Evolutionary conservation across 371 early-diverging fungal species (phyloP).

Genomic region (Neoconidiobolus thromboides): DNA sequence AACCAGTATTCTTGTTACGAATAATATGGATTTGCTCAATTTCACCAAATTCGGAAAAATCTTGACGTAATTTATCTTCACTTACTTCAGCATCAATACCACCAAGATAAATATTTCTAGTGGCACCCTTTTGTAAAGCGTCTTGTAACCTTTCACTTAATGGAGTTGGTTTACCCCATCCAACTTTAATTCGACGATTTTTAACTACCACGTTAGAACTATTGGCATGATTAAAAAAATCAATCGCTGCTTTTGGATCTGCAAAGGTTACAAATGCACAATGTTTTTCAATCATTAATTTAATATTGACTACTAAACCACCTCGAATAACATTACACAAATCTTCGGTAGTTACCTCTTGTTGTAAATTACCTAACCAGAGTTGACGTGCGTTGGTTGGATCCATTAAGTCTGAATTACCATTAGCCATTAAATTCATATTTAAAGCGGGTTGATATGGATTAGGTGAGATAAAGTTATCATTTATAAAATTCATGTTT

Average conservation of each 20-base stretch:
- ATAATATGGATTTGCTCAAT: slow-evolving; percentile 58
- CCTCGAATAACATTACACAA: slow-evolving; percentile 72
- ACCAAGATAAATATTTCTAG: slow-evolving; percentile 68
- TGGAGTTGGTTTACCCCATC: slow-evolving; percentile 52
- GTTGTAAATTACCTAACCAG: slow-evolving; percentile 54
- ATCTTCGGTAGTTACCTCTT: slow-evolving; percentile 52
- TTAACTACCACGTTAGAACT: slow-evolving; percentile 39
- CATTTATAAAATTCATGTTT: too few relatives aligned
- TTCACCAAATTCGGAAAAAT: slow-evolving; percentile 54
- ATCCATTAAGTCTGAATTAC: too few relatives aligned
- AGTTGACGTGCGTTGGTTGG: slow-evolving; percentile 36
- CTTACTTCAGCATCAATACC: slow-evolving; percentile 31
- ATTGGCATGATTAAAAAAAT: slow-evolving; percentile 29
- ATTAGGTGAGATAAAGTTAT: too few relatives aligned
- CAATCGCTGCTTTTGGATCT: slow-evolving; percentile 38
- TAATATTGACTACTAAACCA: slow-evolving; percentile 53
- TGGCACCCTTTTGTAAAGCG: slow-evolving; percentile 44
- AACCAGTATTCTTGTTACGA: slow-evolving; percentile 58
- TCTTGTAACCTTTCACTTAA: slow-evolving; percentile 27
- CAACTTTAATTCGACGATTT: slow-evolving; percentile 45
- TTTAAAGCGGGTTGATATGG: too few relatives aligned
- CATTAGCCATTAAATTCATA: too few relatives aligned
- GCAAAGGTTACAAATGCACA: slow-evolving; percentile 70
- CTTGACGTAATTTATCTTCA: slow-evolving; percentile 37
- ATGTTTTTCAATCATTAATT: slow-evolving; percentile 50